Evolutionary conservation across 2,329 filamentous ascomycete genomes (phyloP), one percentile per base, ranked within the genome.

Genomic region (Aplosporella prunicola): DNA sequence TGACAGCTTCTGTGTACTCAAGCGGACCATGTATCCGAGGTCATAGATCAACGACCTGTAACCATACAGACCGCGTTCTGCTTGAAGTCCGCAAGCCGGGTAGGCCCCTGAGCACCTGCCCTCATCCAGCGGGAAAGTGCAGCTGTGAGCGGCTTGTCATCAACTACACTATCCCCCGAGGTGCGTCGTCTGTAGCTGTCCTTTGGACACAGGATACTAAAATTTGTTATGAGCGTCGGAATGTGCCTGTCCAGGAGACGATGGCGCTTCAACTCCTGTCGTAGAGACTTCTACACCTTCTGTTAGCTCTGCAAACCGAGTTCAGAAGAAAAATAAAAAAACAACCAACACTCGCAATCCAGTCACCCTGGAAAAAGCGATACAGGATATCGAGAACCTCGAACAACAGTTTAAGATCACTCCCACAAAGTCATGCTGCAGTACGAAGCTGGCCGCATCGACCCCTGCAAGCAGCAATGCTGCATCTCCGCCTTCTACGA

Each of bases 21-120:
- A 84, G 80, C 60, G 76, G 76, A 67, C 79, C 80, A 52, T 84
- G 80, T 56, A 84, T 84, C 48, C 76, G 80, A 51, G 80, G 80
- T 40, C 80, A 85, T 58, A 76, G 80, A 49, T 84, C 80, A 20
- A 82, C 80, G 35, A 82, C 81, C 65, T 85, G 80, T 58, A 78
- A 72, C 32, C 80, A 85, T 43, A 68, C 70, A 45, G 78, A 82
- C 48, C 74, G 80, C 41, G 62, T 82, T 22, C 76, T 84, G 68
- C 66, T 82, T 3, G 76, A 77, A 15, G 80, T 85, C 11, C 73
- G 79, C 44, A 83, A 83, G 51, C 80, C 80, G 11, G 80, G 80
- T 13, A 70, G 80, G 33, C 80, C 80, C 7, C 60, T 84, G 38
- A 82, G 78, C 55, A 71, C 72, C 37, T 84, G 80, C 50, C 78